These are phyloP conservation scores for Parastagonospora avenae DNA, from an alignment of 2,329 filamentous ascomycete species.

Conservation along the genomic window DNA sequence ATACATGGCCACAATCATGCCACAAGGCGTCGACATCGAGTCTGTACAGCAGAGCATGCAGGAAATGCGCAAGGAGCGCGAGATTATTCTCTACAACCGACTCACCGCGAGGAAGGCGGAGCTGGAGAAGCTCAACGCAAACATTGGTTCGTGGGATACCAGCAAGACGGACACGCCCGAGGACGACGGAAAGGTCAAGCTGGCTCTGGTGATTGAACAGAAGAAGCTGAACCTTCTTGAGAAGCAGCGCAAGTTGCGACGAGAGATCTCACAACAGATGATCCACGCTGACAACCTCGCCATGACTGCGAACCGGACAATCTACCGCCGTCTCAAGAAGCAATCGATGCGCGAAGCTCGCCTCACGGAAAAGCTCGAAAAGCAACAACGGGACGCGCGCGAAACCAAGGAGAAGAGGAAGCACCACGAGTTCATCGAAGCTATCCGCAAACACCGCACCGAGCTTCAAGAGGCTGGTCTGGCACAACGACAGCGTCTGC, in stretches of 20 bases:
- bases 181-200: conserved; percentile 78
- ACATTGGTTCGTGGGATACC: conserved; percentile 85
- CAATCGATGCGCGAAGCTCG: conserved; percentile 92
- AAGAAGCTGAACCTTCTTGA: conserved; percentile 87
- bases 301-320: conserved; percentile 92
- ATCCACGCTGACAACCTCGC: conserved; percentile 94
- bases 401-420: conserved; percentile 98
- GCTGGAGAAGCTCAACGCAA: conserved; percentile 81
- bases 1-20: conserved; percentile 86
- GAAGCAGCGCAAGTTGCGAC: conserved; percentile 84
- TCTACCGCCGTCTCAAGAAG: conserved; percentile 95
- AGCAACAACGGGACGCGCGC: conserved; percentile 94
- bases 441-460: conserved; percentile 79
- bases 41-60: conserved; percentile 47
- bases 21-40: conserved; percentile 85
- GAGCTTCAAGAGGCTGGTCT: conserved; percentile 74
- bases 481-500: conserved; percentile 73
- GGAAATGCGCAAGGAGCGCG: conserved; percentile 79
- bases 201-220: conserved; percentile 92
- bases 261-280: conserved; percentile 89
- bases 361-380: conserved; percentile 98
- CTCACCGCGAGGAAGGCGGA: conserved; percentile 85
- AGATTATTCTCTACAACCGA: conserved; percentile 86
- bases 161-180: conserved; percentile 69
- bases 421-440: conserved; percentile 87